These are phyloP conservation scores for Debaryomyces fabryi DNA, from an alignment of 1,139 yeast genomes.

Conservation along the genomic window DNA sequence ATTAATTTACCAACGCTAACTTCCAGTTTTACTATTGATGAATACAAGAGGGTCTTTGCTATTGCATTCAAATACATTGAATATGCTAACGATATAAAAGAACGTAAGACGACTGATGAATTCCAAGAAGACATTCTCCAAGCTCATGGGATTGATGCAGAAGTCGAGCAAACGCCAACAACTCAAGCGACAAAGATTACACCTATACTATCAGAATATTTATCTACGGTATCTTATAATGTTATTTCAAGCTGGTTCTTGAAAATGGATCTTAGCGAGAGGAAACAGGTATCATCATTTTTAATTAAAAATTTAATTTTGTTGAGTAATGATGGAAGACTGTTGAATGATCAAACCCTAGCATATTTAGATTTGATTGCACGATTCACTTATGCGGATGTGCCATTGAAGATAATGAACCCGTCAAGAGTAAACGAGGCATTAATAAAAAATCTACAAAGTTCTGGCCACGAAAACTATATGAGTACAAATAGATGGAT, in stretches of 20 bases:
- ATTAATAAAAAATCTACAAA: background rate
- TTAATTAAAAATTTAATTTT: conserved; percentile 59
- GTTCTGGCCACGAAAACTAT: conserved; percentile 18
- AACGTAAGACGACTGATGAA: conserved; percentile 17
- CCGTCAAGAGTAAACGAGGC: conserved; percentile 22
- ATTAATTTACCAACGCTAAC: conserved; percentile 69
- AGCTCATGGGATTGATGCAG: conserved; percentile 47
- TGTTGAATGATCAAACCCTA: conserved; percentile 53
- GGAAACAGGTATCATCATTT: conserved; percentile 63
- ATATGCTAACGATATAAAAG: conserved; percentile 58
- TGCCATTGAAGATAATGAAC: conserved; percentile 52
- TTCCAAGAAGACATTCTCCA: conserved; percentile 17
- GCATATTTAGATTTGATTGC: conserved; percentile 71
- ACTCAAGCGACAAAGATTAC: conserved; percentile 47
- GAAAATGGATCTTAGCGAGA: conserved; percentile 59
- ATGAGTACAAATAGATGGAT: conserved; percentile 56
- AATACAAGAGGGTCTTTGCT: conserved; percentile 78
- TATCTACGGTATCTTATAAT: conserved; percentile 64
- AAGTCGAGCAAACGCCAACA: conserved; percentile 50
- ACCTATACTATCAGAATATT: conserved; percentile 59
- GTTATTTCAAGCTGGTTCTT: conserved; percentile 77
- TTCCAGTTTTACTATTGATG: conserved; percentile 74
- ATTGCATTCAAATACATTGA: conserved; percentile 81
- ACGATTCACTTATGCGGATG: conserved; percentile 67
- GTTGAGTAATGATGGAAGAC: conserved; percentile 34